Conservation (phyloP, 148 eudicot species). For the Talinum fruticosum region DNA sequence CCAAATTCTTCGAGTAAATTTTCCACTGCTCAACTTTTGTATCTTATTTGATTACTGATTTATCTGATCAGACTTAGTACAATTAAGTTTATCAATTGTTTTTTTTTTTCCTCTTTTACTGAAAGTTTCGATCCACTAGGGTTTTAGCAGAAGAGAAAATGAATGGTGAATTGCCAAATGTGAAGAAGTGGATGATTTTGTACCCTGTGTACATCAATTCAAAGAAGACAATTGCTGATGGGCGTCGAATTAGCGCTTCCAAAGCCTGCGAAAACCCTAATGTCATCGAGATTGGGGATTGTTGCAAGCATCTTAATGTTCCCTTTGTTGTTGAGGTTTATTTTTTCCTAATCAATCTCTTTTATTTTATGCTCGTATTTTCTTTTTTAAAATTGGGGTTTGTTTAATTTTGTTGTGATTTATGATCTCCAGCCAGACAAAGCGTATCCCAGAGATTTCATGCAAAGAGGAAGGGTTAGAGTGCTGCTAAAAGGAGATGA, state of each 20-base stretch:
- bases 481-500: constrained; percentile 71
- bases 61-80: not conserved
- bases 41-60: no score
- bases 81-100: not conserved
- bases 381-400: no score
- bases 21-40: no score
- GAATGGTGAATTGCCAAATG: constrained; percentile 35
- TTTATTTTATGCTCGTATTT: not conserved
- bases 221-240: constrained; percentile 78
- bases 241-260: constrained; percentile 56
- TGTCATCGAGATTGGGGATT: constrained; percentile 63
- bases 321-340: constrained; percentile 69
- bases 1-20: no score
- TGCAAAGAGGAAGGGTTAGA: constrained; percentile 87
- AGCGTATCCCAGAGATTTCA: constrained; percentile 89
- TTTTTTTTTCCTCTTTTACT: not conserved
- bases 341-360: not conserved
- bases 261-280: constrained; percentile 89
- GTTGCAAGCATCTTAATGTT: constrained; percentile 59
- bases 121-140: constrained; percentile 2
- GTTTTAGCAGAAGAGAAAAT: constrained; percentile 14
- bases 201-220: constrained; percentile 82
- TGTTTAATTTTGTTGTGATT: not conserved
- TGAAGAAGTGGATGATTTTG: constrained; percentile 28
- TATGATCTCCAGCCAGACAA: constrained; percentile 45